phyloP scores from a whole-genome alignment of 176 grass and related monocot genomes.

The Oryza meridionalis region DNA sequence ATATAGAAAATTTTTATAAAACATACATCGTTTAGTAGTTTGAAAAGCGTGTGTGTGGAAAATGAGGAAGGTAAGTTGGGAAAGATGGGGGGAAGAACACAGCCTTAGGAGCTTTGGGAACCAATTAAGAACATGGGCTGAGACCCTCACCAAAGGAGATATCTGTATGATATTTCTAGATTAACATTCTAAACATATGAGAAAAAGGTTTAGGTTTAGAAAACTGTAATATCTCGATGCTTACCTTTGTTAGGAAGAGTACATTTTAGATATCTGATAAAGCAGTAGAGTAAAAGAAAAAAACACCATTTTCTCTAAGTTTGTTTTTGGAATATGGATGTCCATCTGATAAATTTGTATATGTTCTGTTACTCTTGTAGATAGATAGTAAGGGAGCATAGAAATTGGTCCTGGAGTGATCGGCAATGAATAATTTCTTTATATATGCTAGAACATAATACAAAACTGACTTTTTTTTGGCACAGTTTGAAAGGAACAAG shows the following conservation, averaged over 20 bases:
- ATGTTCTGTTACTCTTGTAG: background rate
- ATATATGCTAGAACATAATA: background rate
- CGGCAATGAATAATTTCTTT: background rate
- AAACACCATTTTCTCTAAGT: background rate
- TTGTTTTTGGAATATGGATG: background rate
- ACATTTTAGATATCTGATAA: background rate
- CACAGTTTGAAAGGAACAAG: background rate
- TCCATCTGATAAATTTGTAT: background rate
- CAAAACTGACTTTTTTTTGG: background rate
- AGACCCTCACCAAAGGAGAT: background rate
- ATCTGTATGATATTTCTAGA: background rate
- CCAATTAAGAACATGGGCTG: slow-evolving; percentile 10
- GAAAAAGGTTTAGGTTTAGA: background rate
- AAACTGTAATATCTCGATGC: background rate
- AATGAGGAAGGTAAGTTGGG: no score
- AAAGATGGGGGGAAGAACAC: no score
- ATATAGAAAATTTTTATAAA: no score
- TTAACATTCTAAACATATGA: background rate
- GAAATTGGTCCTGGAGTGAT: slow-evolving; percentile 1
- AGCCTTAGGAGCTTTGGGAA: background rate
- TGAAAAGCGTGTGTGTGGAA: no score
- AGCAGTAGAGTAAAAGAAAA: background rate
- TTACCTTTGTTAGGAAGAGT: background rate
- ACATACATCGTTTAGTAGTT: no score
- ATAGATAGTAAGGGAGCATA: no score